These are phyloP conservation scores for Pseudonitzschia delicatissima DNA, from an alignment of 108 stramenopile species.

Conservation along the genomic window DNA sequence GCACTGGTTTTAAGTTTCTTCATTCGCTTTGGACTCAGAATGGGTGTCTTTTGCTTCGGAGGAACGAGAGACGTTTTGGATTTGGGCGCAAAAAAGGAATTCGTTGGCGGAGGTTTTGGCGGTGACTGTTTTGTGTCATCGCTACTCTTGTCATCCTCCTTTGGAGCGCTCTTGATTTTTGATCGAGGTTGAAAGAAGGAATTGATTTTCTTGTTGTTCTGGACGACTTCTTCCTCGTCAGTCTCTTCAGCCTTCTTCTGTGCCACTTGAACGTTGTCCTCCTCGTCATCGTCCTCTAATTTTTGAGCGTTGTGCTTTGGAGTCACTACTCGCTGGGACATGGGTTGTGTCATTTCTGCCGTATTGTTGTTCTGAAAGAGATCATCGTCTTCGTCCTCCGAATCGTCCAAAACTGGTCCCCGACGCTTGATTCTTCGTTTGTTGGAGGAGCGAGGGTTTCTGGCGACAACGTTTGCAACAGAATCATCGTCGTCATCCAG, in stretches of 20 bases:
- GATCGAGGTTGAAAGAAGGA: slow-evolving; percentile 1
- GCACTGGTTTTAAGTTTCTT: neutral
- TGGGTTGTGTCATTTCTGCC: neutral
- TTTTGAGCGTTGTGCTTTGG: neutral
- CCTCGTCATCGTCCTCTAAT: neutral
- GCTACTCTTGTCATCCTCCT: neutral
- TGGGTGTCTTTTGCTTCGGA: neutral
- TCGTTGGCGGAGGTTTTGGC: neutral
- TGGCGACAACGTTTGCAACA: neutral
- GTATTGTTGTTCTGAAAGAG: neutral
- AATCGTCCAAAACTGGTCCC: neutral
- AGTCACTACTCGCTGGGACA: slow-evolving; percentile 3
- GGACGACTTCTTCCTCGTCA: neutral
- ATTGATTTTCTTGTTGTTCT: neutral
- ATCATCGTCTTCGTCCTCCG: neutral
- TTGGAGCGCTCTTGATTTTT: neutral
- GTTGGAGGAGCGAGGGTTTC: neutral
- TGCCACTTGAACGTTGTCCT: neutral
- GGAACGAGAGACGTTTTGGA: neutral
- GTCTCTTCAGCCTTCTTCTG: neutral
- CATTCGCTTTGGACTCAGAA: neutral
- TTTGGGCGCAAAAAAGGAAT: neutral
- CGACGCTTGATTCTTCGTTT: neutral
- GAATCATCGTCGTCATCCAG: slow-evolving; percentile 3
- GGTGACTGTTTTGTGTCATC: neutral